Conservation (phyloP, 208 protist species). For the Leishmania aethiopica region DNA sequence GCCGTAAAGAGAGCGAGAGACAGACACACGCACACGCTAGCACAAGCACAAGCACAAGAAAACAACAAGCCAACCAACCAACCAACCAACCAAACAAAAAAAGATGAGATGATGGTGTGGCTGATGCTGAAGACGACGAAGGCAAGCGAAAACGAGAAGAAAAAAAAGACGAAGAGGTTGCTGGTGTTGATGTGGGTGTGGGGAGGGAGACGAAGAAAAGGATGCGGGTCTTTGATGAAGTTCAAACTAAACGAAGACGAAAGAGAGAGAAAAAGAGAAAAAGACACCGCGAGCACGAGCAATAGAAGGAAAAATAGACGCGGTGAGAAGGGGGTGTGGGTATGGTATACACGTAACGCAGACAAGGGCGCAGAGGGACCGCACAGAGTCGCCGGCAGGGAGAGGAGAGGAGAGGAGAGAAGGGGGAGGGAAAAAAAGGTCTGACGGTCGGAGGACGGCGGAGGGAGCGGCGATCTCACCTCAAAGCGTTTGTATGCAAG, state of each 20-base stretch:
- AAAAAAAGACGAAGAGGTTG: not conserved
- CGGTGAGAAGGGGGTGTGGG: not conserved
- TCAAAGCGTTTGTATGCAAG: not conserved
- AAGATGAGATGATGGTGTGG: not conserved
- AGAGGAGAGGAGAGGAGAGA: not conserved
- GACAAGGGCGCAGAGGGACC: not conserved
- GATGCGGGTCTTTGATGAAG: not conserved
- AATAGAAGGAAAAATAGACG: not conserved
- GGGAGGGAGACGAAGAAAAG: not conserved
- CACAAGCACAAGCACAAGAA: constrained; percentile 1
- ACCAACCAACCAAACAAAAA: not conserved
- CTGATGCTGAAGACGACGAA: not conserved
- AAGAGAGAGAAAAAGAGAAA: constrained; percentile 4
- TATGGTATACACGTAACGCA: not conserved
- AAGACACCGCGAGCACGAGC: not conserved
- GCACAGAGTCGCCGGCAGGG: not conserved
- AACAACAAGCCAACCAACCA: not conserved
- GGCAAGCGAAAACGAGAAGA: not conserved
- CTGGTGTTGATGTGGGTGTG: not conserved
- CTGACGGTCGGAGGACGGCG: not conserved
- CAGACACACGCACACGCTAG: not conserved
- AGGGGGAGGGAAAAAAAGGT: not conserved
- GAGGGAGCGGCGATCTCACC: not conserved
- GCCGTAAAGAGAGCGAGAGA: not conserved
- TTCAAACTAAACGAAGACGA: not conserved